phyloP scores from a whole-genome alignment of 331 rosid species.

The Quercus tomentella region DNA sequence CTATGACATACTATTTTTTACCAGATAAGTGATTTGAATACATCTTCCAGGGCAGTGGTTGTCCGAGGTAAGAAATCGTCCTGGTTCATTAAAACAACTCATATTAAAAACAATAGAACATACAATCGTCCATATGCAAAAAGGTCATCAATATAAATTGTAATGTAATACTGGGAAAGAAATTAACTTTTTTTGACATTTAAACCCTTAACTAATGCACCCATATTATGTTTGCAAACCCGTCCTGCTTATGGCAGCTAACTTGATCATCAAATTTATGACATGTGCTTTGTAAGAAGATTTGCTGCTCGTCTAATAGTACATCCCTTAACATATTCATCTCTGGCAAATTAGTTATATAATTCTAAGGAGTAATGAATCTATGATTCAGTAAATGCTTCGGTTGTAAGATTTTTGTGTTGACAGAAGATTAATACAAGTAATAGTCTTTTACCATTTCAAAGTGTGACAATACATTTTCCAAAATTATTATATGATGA shows the following conservation, averaged over 20 bases:
- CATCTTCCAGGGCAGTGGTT: slow-evolving; percentile 58
- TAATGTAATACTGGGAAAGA: not conserved
- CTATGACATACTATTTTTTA: slow-evolving; percentile 35
- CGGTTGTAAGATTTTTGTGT: not conserved
- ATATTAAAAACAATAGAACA: slow-evolving; percentile 5
- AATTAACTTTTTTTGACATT: not conserved
- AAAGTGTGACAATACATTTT: not conserved
- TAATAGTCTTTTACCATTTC: not conserved
- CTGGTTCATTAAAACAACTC: slow-evolving; percentile 34
- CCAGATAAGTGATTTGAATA: slow-evolving; percentile 83
- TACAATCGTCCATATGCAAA: not conserved
- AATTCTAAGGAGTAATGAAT: not conserved
- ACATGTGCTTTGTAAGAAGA: not conserved
- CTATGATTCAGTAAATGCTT: not conserved
- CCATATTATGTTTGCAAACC: not conserved
- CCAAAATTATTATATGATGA: not conserved
- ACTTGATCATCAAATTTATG: not conserved
- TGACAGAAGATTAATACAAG: not conserved
- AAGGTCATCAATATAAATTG: not conserved
- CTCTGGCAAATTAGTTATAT: not conserved
- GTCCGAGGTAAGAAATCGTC: slow-evolving; percentile 95
- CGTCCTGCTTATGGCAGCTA: not conserved
- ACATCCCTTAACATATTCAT: not conserved
- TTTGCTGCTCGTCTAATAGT: not conserved
- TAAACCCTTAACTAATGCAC: not conserved